Evolutionary conservation across 257 asterid species (phyloP).

Genomic region (Nemophila menziesii): DNA sequence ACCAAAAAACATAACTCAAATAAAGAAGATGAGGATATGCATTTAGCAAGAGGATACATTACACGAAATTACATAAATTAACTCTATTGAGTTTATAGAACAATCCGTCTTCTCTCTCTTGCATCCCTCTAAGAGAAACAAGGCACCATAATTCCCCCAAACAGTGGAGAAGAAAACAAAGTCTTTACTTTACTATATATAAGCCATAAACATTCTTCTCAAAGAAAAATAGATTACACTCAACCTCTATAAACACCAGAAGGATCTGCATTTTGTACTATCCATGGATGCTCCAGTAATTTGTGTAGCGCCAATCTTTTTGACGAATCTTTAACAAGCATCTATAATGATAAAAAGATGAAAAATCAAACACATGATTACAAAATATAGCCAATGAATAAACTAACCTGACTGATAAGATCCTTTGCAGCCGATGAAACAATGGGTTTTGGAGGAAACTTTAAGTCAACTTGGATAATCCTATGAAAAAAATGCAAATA

Average conservation of each 20-base stretch:
- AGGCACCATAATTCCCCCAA: not conserved
- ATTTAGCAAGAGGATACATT: not conserved
- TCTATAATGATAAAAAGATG: conserved; percentile 25
- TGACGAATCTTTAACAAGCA: conserved; percentile 85
- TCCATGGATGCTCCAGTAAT: conserved; percentile 92
- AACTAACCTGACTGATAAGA: conserved; percentile 66
- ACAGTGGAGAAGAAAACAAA: not conserved
- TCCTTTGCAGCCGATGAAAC: conserved; percentile 87
- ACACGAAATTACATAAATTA: not conserved
- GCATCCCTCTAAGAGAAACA: not conserved
- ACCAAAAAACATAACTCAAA: too few relatives aligned
- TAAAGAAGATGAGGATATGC: not conserved
- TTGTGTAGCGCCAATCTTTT: conserved; percentile 73
- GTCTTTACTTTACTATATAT: not conserved
- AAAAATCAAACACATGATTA: not conserved
- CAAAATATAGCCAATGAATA: not conserved
- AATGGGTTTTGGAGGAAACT: conserved; percentile 76
- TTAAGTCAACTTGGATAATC: conserved; percentile 87
- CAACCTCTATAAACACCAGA: conserved; percentile 65
- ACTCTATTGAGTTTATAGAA: not conserved
- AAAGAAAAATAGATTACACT: conserved; percentile 1
- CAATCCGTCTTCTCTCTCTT: not conserved
- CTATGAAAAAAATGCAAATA: conserved; percentile 25
- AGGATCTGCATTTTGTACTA: conserved; percentile 86
- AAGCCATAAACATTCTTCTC: not conserved